Base-by-base conservation (phyloP, 2,329 filamentous ascomycete genomes). In the Ophiocordyceps robertsii region DNA sequence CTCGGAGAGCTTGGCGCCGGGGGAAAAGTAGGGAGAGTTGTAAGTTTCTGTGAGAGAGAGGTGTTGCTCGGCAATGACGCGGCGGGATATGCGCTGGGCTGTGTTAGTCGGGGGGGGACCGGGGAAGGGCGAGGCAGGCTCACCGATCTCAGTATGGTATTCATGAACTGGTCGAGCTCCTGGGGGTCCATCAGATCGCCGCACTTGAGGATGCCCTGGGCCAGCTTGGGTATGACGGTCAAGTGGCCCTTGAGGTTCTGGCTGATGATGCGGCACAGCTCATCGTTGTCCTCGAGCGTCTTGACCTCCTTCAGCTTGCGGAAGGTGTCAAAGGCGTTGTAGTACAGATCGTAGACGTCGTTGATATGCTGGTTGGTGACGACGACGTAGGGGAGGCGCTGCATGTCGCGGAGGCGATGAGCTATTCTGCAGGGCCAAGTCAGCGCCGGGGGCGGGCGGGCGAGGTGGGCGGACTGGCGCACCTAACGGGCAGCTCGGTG, bases 51-150 rank as follows among this genome's bases (percentile, higher is more conserved):
- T 95, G 16, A 98, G 73, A 10, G 92, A 88, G 32, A 98, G 77
- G 57, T 98, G 92, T 56, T 98, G 92, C 63, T 98, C 92, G 30
- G 92, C 92, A 56, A 98, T 98, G 50, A 96, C 92, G 47, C 93
- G 80, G 46, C 92, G 81, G 37, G 89, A 95, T 52, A 98, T 98
- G 46, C 92, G 78, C 84, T 92, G 51, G 19, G 21, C 35, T 9
- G 29, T 42, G 41, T 51, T 32, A 54, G 45, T 33, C 24, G 10
- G n/a, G 17, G n/a, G n/a, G n/a, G n/a, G 27, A 16, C 2, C 36
- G 8, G 32, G 29, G 24, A 19, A n/a, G n/a, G 31, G 27, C 6
- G n/a, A 10, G 14, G 19, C 13, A 12, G 12, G 14, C 78, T 55
- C 72, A 92, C 85, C 47, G 90, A 92, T 69, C 86, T 77, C 43